Percentiles rank a stretch among this genome's conserved stretches.
Evolutionary conservation across 177 flowering plant species (phyloP).

Genomic region (Telopea speciosissima): DNA sequence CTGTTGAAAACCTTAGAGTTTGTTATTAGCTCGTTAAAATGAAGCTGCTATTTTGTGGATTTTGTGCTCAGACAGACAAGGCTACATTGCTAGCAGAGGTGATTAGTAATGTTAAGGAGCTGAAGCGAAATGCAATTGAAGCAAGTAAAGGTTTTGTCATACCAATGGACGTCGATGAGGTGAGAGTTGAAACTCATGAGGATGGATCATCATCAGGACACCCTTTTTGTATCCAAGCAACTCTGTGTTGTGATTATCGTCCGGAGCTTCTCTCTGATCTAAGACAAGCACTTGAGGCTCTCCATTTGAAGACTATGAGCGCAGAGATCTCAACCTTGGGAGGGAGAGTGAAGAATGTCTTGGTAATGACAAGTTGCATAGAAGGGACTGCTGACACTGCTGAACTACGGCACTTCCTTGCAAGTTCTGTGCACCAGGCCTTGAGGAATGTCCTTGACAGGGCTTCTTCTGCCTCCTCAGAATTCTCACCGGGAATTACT

Average conservation of each 20-base stretch:
- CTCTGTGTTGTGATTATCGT: conserved; percentile 55
- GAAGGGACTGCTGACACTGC: conserved; percentile 17
- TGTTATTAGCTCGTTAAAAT: background rate
- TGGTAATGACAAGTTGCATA: conserved; percentile 34
- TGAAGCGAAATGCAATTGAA: conserved; percentile 52
- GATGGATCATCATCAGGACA: conserved; percentile 22
- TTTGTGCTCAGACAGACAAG: conserved; percentile 67
- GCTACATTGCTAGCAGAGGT: conserved; percentile 84
- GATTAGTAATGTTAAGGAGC: conserved; percentile 56
- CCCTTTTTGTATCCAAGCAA: conserved; percentile 37
- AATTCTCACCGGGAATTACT: background rate
- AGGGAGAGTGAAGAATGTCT: conserved; percentile 43
- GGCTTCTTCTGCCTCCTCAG: conserved; percentile 24
- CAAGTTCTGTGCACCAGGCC: conserved; percentile 40
- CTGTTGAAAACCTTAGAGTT: no score
- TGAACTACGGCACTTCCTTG: conserved; percentile 26
- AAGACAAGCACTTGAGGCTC: conserved; percentile 38
- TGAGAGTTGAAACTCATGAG: conserved; percentile 41
- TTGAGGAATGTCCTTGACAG: conserved; percentile 54
- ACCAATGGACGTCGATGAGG: conserved; percentile 68
- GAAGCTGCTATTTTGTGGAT: conserved; percentile 4
- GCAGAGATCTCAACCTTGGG: conserved; percentile 62
- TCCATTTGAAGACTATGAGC: conserved; percentile 37
- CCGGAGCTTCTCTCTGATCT: conserved; percentile 54
- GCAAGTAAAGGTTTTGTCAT: conserved; percentile 50